Base-by-base conservation (phyloP, 345 rosid species). In the Eucalyptus polyanthemos region DNA sequence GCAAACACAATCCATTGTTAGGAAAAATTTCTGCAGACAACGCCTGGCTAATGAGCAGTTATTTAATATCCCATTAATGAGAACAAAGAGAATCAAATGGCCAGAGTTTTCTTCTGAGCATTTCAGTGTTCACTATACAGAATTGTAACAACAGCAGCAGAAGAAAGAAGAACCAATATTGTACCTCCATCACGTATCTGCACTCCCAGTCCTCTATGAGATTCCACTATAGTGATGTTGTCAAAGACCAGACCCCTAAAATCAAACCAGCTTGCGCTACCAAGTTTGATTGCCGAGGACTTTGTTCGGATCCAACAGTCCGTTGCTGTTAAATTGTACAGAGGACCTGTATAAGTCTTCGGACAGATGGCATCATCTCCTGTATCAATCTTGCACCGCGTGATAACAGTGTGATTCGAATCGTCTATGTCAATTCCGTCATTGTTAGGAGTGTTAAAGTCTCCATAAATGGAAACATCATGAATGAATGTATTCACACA, bases 171-270 rank as follows among this genome's bases (percentile, higher is more conserved):
- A 76, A 40, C 85, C 5, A 40, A 76, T 11, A 40, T 11, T 11
- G 83, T 93, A 97, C 99, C 99, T 94, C 99, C 99, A 91, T 97
- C 99, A 3, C 98, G 98, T 67, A 97, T 94, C 93, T 97, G 99
- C 87, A 97, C 76, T 51, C 93, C 99, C 19, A 97, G 93, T 9
- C 99, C 99, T 89, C 99, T 92, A 80, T 97, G 98, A 81, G 99
- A 97, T 90, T 97, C 95, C 17, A 91, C 94, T 25, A 96, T 97
- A 13, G 96, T 97, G 89, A 97, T 95, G 90, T 97, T 97, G 91
- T 97, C 95, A 86, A 97, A 97, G 72, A 93, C 45, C 51, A 97
- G 93, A 86, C 90, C 91, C 90, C 95, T 95, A 92, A 97, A 94
- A 27, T 96, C 95, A 25, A 92, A 97, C 95, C 93, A 96, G 89